Base-by-base conservation (phyloP, 2,329 filamentous ascomycete genomes). In the Fusarium buxicola region DNA sequence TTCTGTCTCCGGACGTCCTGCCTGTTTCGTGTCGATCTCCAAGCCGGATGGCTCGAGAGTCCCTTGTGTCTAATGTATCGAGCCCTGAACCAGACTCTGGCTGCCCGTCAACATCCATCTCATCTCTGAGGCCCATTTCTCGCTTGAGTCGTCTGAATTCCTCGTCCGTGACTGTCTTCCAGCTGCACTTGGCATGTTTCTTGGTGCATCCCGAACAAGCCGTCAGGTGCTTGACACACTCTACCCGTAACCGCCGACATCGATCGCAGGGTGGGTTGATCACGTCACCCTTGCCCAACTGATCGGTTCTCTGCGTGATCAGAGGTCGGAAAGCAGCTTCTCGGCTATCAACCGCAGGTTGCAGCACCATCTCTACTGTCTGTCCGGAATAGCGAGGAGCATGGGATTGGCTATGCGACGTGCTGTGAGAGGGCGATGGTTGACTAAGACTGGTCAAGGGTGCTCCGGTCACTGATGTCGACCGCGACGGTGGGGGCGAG, bases 121-220 rank as follows among this genome's bases (percentile, higher is more conserved):
- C 58, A 16, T 46, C 55, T 41, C 65, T 66, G 13, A 60, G 44
- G 3, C 70, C 70, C 60, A 74, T 65, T 18, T 76, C 73, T 16
- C 62, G 55, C 34, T 65, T 72, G n/a, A 77, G 47, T 9, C 58
- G 48, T 24, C 70, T 69, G 25, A 80, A 70, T 58, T 96, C 93
- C 4, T 90, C 89, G 28, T 92, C 87, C 13, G 86, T 88, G n/a
- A 95, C 86, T 39, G 90, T 87, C 66, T 89, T 91, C 92, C 92
- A 96, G 12, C 88, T 89, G 74, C 92, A 96, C 70, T 93, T 94
- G 16, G 92, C 92, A 73, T 96, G 92, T 74, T 96, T 96, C 74
- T 92, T 94, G 0, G 92, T 96, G 75, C 92, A 96, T 18, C 92
- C 92, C 75, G 90, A 87, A 72, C 93, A 96, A 8, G 92, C 92